Percentiles rank a stretch among this genome's conserved stretches.
Conservation (phyloP, 2,329 filamentous ascomycete species). For the Colletotrichum tanaceti region DNA sequence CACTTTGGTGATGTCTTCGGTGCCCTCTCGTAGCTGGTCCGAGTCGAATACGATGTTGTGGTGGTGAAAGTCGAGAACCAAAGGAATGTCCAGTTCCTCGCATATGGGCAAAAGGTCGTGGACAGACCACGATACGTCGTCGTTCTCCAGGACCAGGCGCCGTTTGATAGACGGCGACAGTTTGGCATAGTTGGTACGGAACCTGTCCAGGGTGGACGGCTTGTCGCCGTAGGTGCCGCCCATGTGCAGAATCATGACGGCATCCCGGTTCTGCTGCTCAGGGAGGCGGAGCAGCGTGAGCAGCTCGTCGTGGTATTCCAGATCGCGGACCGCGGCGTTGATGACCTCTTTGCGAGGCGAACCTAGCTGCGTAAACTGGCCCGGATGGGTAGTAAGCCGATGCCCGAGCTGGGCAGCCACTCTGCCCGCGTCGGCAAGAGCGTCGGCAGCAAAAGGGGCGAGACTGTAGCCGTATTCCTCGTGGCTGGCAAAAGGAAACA, state of each 20-base stretch:
- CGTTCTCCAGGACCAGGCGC: constrained; percentile 90
- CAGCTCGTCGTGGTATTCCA: constrained; percentile 90
- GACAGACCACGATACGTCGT: constrained; percentile 92
- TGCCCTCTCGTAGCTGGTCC: constrained; percentile 81
- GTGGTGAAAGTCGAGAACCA: constrained; percentile 94
- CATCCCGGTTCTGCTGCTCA: constrained; percentile 82
- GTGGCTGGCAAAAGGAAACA: constrained; percentile 97
- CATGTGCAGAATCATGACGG: constrained; percentile 95
- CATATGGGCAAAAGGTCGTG: constrained; percentile 91
- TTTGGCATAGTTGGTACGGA: constrained; percentile 77
- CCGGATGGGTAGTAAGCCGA: constrained; percentile 88
- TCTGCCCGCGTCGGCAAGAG: constrained; percentile 79
- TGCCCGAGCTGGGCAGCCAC: constrained; percentile 84
- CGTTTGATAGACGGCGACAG: constrained; percentile 79
- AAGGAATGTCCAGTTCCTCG: constrained; percentile 91
- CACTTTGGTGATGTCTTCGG: constrained; percentile 79
- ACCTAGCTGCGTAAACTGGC: constrained; percentile 91
- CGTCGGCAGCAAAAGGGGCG: constrained; percentile 83
- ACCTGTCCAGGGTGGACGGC: constrained; percentile 79
- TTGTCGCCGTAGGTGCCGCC: constrained; percentile 93
- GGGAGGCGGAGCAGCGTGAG: constrained; percentile 81
- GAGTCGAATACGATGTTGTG: constrained; percentile 93
- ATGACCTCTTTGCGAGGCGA: constrained; percentile 85
- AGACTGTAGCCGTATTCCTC: constrained; percentile 87
- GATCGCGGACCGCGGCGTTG: constrained; percentile 79